A percentile compares a stretch with the other conserved stretches of the same genome.
Evolutionary conservation across 257 asterid genomes (phyloP).

Genomic region (Capsicum pubescens): DNA sequence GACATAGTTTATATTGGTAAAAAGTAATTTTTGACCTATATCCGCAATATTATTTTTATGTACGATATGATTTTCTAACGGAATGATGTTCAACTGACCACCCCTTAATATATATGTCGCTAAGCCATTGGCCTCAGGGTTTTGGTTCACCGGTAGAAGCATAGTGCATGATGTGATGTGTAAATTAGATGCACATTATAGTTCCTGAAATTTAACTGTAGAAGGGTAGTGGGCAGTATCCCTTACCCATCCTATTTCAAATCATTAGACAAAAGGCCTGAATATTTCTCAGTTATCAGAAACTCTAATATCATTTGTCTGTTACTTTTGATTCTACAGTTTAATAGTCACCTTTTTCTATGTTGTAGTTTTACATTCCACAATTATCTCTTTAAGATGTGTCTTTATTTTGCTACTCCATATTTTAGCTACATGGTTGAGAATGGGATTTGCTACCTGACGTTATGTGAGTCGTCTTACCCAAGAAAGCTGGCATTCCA

Average conservation of each 20-base stretch:
- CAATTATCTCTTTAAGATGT: background rate
- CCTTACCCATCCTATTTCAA: background rate
- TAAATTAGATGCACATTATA: background rate
- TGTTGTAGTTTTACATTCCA: background rate
- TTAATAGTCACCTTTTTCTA: background rate
- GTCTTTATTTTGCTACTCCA: background rate
- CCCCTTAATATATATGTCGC: no score
- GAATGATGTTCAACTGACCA: background rate
- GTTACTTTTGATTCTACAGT: background rate
- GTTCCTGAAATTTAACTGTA: background rate
- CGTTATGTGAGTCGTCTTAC: slow-evolving; percentile 52
- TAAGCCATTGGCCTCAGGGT: background rate
- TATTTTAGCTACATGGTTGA: slow-evolving; percentile 57
- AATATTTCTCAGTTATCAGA: background rate
- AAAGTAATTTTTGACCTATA: background rate
- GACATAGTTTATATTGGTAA: background rate
- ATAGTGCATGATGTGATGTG: background rate
- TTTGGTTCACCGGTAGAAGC: background rate
- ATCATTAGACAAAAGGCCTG: background rate
- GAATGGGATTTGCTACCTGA: slow-evolving; percentile 63
- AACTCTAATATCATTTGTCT: background rate
- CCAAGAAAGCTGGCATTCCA: slow-evolving; percentile 60
- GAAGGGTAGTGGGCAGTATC: background rate
- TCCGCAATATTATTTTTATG: background rate
- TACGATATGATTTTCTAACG: background rate